Evolutionary conservation across 2,329 filamentous ascomycete species (phyloP), one percentile per base, ranked within the genome.

Genomic region (Cytospora chrysosperma): DNA sequence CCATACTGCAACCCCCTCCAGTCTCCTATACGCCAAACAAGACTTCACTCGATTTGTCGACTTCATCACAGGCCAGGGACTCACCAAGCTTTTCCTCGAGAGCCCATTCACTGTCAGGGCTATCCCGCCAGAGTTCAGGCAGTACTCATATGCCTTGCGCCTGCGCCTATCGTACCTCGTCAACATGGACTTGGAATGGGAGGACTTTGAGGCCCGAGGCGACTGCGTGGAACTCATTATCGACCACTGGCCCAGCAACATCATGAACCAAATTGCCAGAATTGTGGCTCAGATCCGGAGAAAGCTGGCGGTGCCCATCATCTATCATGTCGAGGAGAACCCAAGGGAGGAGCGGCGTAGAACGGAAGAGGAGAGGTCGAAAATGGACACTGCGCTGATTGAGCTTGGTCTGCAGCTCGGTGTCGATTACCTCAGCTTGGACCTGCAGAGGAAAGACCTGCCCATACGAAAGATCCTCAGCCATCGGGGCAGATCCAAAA

Each of bases 371-470:
- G 78, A 80, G 65, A 76, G 73, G 62, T 72, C 78, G 59, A 57
- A 72, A 8, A 72, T 78, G 59, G 88, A 89, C 69, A 73, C 85
- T 17, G 79, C 83, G 61, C 75, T 90, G 30, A 77, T 89, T 26
- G 80, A 85, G 49, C 85, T 89, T 66, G 88, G 87, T 6, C 75
- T 90, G 26, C 84, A 88, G 17, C 79, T 91, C 52, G 86, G 84
- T 1, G 86, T 88, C 2, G 88, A 90, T 59, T 91, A 86, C 68
- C 70, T 87, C 58, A 86, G 84, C 37, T 75, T 91, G 6, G 87
- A 91, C 70, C 74, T 91, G 19, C 82, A 84, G 37, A 79, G 86
- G 40, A 81, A 78, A 47, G 78, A 84, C 54, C 73, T 75, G 0
- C 69, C 82, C 8, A 72, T 88, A 5, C 71, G 75, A 10, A 77